These are phyloP conservation scores for Hirsutella rhossiliensis DNA, from an alignment of 2,329 filamentous ascomycete genomes.

Conservation along the genomic window DNA sequence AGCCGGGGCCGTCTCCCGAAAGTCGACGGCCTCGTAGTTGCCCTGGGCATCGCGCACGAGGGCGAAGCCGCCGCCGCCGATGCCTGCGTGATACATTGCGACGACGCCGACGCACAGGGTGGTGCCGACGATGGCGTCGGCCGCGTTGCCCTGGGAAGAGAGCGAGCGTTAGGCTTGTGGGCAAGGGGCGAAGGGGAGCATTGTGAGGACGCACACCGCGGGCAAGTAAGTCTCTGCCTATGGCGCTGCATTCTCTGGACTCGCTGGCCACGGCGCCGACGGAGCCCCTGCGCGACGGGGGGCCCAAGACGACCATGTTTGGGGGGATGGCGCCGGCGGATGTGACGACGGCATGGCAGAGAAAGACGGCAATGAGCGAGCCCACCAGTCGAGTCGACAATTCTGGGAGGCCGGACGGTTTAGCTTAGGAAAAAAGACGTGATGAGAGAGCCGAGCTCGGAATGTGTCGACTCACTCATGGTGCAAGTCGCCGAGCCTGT, in stretches of 20 bases:
- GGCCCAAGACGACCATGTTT: constrained; percentile 10
- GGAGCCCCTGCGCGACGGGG: constrained; percentile 6
- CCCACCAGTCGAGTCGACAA: background rate
- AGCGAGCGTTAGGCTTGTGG: background rate
- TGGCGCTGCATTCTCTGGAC: constrained; percentile 53
- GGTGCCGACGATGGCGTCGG: constrained; percentile 63
- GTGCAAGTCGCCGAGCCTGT: no score
- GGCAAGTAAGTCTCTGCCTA: constrained; percentile 51
- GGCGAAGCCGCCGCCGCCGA: constrained; percentile 87
- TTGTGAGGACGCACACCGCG: constrained; percentile 28
- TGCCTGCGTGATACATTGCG: constrained; percentile 68
- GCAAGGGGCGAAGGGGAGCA: background rate
- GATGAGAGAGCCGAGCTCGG: no score
- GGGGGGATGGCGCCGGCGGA: constrained; percentile 7
- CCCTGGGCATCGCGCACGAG: constrained; percentile 62
- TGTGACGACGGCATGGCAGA: constrained; percentile 2
- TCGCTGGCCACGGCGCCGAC: constrained; percentile 60
- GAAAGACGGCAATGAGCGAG: constrained; percentile 1
- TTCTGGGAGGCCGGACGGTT: no score
- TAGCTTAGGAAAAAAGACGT: no score
- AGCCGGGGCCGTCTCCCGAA: constrained; percentile 75
- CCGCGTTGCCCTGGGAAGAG: constrained; percentile 51
- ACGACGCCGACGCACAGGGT: constrained; percentile 65
- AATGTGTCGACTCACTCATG: no score
- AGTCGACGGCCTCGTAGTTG: constrained; percentile 79